Conservation (phyloP, 257 asterid genomes). For the Catharanthus roseus region DNA sequence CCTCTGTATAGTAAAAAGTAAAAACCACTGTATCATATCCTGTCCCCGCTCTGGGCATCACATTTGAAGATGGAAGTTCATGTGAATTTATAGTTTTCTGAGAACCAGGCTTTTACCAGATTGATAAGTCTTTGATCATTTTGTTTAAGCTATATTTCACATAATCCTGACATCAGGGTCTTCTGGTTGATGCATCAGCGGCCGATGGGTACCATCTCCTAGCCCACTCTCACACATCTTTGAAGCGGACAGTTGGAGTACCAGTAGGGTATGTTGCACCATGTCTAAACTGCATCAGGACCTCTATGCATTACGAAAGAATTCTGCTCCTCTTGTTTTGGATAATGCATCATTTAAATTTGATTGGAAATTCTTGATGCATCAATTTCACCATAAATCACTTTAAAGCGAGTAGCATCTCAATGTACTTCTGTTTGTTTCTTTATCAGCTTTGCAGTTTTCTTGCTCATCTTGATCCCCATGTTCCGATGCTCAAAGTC, state of each 20-base stretch:
- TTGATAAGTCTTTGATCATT: background rate
- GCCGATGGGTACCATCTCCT: conserved; percentile 75
- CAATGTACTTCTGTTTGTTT: background rate
- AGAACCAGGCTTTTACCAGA: background rate
- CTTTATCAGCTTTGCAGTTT: background rate
- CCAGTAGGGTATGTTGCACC: conserved; percentile 47
- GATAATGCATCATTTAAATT: background rate
- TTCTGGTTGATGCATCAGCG: conserved; percentile 99
- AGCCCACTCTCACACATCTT: conserved; percentile 52
- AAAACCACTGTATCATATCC: background rate
- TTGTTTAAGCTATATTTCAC: conserved; percentile 34
- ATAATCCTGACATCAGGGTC: conserved; percentile 88
- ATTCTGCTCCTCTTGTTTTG: background rate
- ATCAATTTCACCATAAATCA: background rate
- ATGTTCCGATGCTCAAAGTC: background rate
- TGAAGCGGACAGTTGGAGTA: conserved; percentile 73
- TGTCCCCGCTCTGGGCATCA: too few relatives aligned
- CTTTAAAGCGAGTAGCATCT: background rate
- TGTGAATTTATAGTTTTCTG: background rate
- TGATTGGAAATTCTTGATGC: background rate
- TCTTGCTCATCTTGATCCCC: background rate
- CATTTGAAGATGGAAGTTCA: background rate
- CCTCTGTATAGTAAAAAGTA: background rate
- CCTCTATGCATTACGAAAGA: background rate
- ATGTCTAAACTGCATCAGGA: conserved; percentile 11